Evolutionary conservation across 1,284 basidiomycete species (phyloP).

Genomic region (Amylostereum areolatum): DNA sequence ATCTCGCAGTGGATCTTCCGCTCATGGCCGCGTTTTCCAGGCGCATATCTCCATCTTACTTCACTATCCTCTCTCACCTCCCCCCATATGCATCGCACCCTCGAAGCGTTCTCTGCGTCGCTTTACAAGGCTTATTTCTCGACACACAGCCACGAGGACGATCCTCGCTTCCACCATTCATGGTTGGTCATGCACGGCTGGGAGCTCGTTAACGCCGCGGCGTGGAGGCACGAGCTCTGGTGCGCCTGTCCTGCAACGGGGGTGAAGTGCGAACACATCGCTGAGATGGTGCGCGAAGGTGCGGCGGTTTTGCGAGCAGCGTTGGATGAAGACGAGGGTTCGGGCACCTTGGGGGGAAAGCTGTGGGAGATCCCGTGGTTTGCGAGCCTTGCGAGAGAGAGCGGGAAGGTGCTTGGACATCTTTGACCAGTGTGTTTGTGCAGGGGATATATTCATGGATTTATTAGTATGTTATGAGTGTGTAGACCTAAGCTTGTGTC

Average conservation of each 20-base stretch:
- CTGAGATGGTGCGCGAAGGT: background rate
- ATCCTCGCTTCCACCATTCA: background rate
- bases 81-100: background rate
- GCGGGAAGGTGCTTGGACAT: too few relatives aligned
- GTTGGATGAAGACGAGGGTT: too few relatives aligned
- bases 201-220: slow-evolving; percentile 4
- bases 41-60: slow-evolving; percentile 3
- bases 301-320: background rate
- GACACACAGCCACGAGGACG: background rate
- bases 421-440: too few relatives aligned
- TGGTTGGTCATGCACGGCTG: slow-evolving; percentile 3
- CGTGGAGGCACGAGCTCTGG: slow-evolving; percentile 3
- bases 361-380: too few relatives aligned
- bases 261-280: slow-evolving; percentile 3
- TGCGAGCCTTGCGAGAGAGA: too few relatives aligned
- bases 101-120: background rate
- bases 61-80: background rate
- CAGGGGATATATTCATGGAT: too few relatives aligned
- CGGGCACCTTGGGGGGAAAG: too few relatives aligned
- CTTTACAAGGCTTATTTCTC: background rate
- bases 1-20: background rate
- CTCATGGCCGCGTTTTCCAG: background rate
- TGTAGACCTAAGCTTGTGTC: too few relatives aligned
- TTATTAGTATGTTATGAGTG: too few relatives aligned
- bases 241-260: background rate